Base-by-base conservation (phyloP, 352 stramenopile species). In the Proteromonas lacertae region DNA sequence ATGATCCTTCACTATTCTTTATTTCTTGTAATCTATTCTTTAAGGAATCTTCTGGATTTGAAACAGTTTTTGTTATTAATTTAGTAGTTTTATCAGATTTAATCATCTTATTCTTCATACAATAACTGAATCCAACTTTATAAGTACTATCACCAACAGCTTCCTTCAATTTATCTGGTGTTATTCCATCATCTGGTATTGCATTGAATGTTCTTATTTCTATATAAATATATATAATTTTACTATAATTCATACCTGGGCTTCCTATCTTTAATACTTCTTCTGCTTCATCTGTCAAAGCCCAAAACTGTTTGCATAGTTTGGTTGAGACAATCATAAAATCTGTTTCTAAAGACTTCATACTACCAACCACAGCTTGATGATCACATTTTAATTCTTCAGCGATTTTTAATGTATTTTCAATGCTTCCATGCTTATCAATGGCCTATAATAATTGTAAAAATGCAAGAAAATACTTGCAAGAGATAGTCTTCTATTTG, bases 21-120 rank as follows among this genome's bases (percentile, higher is more conserved):
- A 7, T 14, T 40, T 26, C 30, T 38, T 16, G 10, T 44, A n/a
- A 44, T 18, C 24, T 10, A 32, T 22, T 36, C 20, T 10, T n/a
- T 36, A 1, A 29, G 28, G 23, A 25, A 38, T 38, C 18, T 42
- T 32, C 4, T 28, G 18, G 13, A n/a, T 8, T 38, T 12, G 19
- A 7, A 44, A 17, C 34, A n/a, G 6, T 3, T 9, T 31, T 38
- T 2, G 12, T 13, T 21, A 12, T 16, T 5, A 4, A 45, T n/a
- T 78, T 75, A 16, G 58, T 62, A n/a, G 60, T 57, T 19, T 60
- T 58, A 45, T 91, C 69, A 40, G 92, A 69, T 36, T 72, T 69
- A 38, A 91, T 69, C 80, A 80, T 93, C 47, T 83, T 87, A 57
- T 91, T 89, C 59, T 92, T 92, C 72, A 93, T 92, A 52, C 69